Base-by-base conservation (phyloP, 169 alveolate genomes). In the Plasmodium gallinaceum region DNA sequence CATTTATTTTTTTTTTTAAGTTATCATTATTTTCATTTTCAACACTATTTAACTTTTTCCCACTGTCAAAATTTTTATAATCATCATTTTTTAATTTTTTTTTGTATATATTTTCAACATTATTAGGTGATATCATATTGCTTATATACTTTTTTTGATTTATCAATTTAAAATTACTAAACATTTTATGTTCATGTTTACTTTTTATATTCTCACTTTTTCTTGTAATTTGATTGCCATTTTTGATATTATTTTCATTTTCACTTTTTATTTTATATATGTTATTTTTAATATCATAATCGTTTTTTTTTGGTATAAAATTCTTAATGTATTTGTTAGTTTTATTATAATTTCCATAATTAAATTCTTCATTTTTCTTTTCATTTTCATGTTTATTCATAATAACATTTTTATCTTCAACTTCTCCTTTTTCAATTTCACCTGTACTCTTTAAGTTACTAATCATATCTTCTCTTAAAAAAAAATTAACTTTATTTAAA, bases 381-480 rank as follows among this genome's bases (percentile, higher is more conserved):
- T 32, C 39, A 32, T 32, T 32, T 32, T 32, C 39, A 32, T 32
- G 6, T 4, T 32, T 32, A 32, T 2, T 2, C 4, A 32, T 32
- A 32, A 1, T 54, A 14, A 7, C 14, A 54, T 12, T 12, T 54
- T 7, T 6, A 14, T 54, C 1, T 54, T 54, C 64, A 54, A 54
- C 37, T 32, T 43, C 58, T 42, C 26, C 39, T 46, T 7, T 48
- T 32, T 75, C 24, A 18, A 22, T 37, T 42, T 74, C 72, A 51
- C 16, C 58, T 51, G 26, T 62, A 16, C 46, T 52, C 14, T 32
- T 24, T 32, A 42, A 1, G 37, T 46, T 51, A 58, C 32, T 42
- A 37, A 70, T 60, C 10, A 39, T 24, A 20, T 83, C 91, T 20
- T 83, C 91, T 8, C 62, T 83, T 22, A 83, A 54, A n/a, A 66